A percentile compares a stretch with the other conserved stretches of the same genome.
Evolutionary conservation across 345 rosid genomes (phyloP).

Genomic region (Turnera subulata): DNA sequence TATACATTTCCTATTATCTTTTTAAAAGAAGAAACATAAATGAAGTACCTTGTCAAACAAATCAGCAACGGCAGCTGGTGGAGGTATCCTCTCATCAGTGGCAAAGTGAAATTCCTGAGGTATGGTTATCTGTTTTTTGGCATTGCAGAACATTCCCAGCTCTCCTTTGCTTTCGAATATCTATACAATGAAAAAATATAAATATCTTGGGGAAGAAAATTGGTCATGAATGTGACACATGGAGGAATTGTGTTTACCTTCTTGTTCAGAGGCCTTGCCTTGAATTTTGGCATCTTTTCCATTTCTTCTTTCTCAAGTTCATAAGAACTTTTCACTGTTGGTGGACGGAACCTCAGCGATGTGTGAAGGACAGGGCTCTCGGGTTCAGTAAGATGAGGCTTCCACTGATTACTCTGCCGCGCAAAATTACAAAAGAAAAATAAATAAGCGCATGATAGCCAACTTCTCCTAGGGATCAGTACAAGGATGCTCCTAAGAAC

Average conservation of each 20-base stretch:
- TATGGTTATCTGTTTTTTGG: slow-evolving; percentile 69
- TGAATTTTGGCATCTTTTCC: slow-evolving; percentile 86
- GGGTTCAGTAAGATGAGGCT: slow-evolving; percentile 68
- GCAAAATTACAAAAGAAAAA: not conserved
- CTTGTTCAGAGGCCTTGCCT: slow-evolving; percentile 90
- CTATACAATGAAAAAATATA: slow-evolving; percentile 30
- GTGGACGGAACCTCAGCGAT: slow-evolving; percentile 84
- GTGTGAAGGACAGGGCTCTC: slow-evolving; percentile 79
- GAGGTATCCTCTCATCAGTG: slow-evolving; percentile 80
- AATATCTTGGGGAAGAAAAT: not conserved
- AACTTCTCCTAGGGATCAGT: not conserved
- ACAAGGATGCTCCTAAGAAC: slow-evolving; percentile 27
- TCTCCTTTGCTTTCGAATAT: slow-evolving; percentile 97
- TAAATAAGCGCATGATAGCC: slow-evolving; percentile 5
- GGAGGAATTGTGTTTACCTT: slow-evolving; percentile 47
- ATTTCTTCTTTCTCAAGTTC: slow-evolving; percentile 90
- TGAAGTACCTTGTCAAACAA: slow-evolving; percentile 70
- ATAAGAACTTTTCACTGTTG: slow-evolving; percentile 61
- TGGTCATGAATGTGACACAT: not conserved
- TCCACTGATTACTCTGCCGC: slow-evolving; percentile 53
- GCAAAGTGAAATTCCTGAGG: slow-evolving; percentile 93
- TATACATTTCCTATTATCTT: no score
- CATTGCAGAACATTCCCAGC: slow-evolving; percentile 67
- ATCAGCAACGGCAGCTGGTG: slow-evolving; percentile 47
- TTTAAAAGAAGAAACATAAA: not conserved